Base-by-base conservation (phyloP, 768 basidiomycete species). In the Daedaleopsis sinensis region DNA sequence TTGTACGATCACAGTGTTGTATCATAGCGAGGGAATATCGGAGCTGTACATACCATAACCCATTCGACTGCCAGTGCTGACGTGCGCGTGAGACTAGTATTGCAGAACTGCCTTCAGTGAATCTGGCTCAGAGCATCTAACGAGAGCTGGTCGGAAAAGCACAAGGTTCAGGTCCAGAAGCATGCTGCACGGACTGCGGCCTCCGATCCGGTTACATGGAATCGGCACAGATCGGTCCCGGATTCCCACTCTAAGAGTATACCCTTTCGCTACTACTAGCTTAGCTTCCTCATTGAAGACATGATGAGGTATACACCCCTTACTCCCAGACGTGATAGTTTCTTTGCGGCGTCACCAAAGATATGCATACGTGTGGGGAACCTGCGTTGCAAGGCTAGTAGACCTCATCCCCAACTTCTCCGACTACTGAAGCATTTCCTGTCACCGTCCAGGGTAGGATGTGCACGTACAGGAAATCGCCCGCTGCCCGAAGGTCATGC, bases 21-120 rank as follows among this genome's bases (percentile, higher is more conserved):
- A 58, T 48, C 38, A 58, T 43, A 42, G 49, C 47, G 52, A 55
- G 53, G 57, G 57, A 63, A 58, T 42, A 16, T 58, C 52, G 57
- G 57, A 62, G 52, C 23, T 62, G 61, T 62, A 62, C 24, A 56
- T 62, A 62, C 24, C 23, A 50, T 53, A 54, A 32, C 50, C 19
- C 21, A 23, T 6, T 7, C 13, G 15, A 3, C 10, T 24, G 21
- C n/a, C n/a, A 49, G 16, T n/a, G 44, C 27, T 32, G 23, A n/a
- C 37, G 38, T 21, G 50, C 11, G 24, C 35, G 55, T 56, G 46
- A 37, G 21, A 48, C 39, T 18, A 10, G 39, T 42, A 7, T 3
- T 32, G 27, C 27, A 32, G 27, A 7, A 32, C 27, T 32, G 27
- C 27, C 27, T 7, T 32, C 27, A 32, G 27, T 42, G 39, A 18